Percentiles rank a stretch among this genome's conserved stretches.
Conservation (phyloP, 1,139 yeast species). For the Taiozyma onychis region DNA sequence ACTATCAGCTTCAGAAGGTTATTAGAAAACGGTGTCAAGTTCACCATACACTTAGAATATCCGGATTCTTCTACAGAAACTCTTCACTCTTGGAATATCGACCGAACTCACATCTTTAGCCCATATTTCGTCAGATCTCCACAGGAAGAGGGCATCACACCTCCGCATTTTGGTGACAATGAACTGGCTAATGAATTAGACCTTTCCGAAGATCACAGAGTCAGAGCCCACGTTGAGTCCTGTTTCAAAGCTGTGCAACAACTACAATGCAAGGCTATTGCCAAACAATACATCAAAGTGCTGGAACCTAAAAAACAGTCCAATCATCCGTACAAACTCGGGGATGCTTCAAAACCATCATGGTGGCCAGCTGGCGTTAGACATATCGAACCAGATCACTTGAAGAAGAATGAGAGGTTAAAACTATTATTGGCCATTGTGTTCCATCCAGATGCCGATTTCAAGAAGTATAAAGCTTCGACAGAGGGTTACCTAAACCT, state of each 20-base stretch:
- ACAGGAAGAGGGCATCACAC: background rate
- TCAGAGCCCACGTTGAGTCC: conserved; percentile 7
- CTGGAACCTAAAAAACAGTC: conserved; percentile 69
- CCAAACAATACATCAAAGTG: conserved; percentile 62
- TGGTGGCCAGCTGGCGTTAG: conserved; percentile 68
- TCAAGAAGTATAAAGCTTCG: conserved; percentile 23
- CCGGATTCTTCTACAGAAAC: background rate
- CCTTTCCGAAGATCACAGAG: background rate
- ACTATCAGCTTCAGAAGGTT: background rate
- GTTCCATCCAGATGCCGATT: conserved; percentile 25
- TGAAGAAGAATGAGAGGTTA: conserved; percentile 52
- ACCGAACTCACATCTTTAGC: background rate
- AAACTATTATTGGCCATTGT: conserved; percentile 41
- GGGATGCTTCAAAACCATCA: conserved; percentile 42
- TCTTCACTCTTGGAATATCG: background rate
- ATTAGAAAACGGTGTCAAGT: background rate
- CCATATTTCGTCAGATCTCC: background rate
- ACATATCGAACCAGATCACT: conserved; percentile 73
- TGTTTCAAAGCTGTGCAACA: conserved; percentile 40
- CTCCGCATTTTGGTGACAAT: background rate
- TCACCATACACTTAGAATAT: background rate
- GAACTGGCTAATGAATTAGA: background rate
- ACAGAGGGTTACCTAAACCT: conserved; percentile 10
- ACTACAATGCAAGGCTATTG: conserved; percentile 51
- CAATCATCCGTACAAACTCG: conserved; percentile 52